These are phyloP conservation scores for Exophiala bonariae DNA, from an alignment of 2,329 filamentous ascomycete genomes.

Conservation along the genomic window DNA sequence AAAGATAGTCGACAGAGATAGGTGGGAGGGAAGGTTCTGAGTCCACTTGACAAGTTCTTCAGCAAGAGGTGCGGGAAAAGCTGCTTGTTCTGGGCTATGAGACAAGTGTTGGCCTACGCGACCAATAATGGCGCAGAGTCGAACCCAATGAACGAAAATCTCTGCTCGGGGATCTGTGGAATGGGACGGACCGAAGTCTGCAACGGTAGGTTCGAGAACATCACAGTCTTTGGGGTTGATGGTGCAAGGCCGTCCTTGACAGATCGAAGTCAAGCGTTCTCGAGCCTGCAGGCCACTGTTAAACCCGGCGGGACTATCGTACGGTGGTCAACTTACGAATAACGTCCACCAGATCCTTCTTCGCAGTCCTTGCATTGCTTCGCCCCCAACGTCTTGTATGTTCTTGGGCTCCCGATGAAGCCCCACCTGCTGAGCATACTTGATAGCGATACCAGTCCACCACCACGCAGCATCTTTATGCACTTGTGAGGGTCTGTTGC, in stretches of 20 bases:
- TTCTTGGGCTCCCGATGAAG: slow-evolving; percentile 41
- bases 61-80: slow-evolving; percentile 31
- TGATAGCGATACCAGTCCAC: slow-evolving; percentile 47
- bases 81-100: slow-evolving; percentile 23
- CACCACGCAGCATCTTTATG: slow-evolving; percentile 46
- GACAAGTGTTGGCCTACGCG: slow-evolving; percentile 40
- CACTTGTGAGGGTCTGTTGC: slow-evolving; percentile 35
- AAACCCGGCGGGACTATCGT: not conserved
- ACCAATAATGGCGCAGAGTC: slow-evolving; percentile 42
- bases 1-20: slow-evolving; percentile 35
- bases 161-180: slow-evolving; percentile 36
- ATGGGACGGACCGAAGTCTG: slow-evolving; percentile 38
- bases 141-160: slow-evolving; percentile 47
- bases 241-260: slow-evolving; percentile 45
- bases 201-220: slow-evolving; percentile 38
- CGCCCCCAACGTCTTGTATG: slow-evolving; percentile 23
- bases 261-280: slow-evolving; percentile 43
- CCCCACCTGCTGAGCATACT: slow-evolving; percentile 47
- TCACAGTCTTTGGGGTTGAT: slow-evolving; percentile 46
- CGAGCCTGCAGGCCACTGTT: slow-evolving; percentile 25
- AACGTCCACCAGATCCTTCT: slow-evolving; percentile 46
- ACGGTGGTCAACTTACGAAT: slow-evolving; percentile 35
- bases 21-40: slow-evolving; percentile 33
- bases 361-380: slow-evolving; percentile 31
- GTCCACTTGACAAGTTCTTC: slow-evolving; percentile 39